phyloP scores from a whole-genome alignment of 1,139 yeast species.

The Scheffersomyces stambukii region DNA sequence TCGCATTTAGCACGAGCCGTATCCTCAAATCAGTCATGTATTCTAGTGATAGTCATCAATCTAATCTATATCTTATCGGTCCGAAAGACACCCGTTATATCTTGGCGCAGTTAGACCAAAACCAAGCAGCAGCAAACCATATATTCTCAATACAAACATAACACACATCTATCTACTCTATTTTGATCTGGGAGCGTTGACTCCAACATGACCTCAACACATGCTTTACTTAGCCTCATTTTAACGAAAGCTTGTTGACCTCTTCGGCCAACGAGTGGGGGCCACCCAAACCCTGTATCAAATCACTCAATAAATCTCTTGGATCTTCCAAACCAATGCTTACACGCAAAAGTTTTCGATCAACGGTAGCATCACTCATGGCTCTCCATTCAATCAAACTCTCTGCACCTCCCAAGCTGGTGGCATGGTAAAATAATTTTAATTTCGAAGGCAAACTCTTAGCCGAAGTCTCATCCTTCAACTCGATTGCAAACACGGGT shows the following conservation, averaged over 20 bases:
- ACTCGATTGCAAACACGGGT: constrained; percentile 72
- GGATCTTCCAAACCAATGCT: constrained; percentile 77
- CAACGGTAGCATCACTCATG: constrained; percentile 57
- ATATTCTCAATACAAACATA: too few relatives aligned
- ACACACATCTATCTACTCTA: too few relatives aligned
- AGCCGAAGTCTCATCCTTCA: constrained; percentile 53
- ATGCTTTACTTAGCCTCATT: too few relatives aligned
- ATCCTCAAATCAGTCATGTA: too few relatives aligned
- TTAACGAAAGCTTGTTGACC: constrained; percentile 6
- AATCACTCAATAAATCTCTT: constrained; percentile 68
- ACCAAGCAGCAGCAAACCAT: too few relatives aligned
- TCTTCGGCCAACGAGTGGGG: constrained; percentile 8
- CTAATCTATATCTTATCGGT: too few relatives aligned
- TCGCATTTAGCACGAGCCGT: too few relatives aligned
- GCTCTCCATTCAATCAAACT: constrained; percentile 90
- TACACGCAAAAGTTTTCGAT: constrained; percentile 58
- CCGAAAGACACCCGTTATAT: too few relatives aligned
- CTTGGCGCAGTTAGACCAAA: too few relatives aligned
- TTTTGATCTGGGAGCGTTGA: too few relatives aligned
- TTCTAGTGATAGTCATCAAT: too few relatives aligned
- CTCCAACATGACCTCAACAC: too few relatives aligned
- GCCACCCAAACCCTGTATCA: constrained; percentile 22
- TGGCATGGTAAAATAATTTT: constrained; percentile 79
- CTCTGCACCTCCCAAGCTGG: constrained; percentile 93
- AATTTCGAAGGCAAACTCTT: constrained; percentile 61